Base-by-base conservation (phyloP, 2,329 filamentous ascomycete species). In the Ophiostoma sp. region DNA sequence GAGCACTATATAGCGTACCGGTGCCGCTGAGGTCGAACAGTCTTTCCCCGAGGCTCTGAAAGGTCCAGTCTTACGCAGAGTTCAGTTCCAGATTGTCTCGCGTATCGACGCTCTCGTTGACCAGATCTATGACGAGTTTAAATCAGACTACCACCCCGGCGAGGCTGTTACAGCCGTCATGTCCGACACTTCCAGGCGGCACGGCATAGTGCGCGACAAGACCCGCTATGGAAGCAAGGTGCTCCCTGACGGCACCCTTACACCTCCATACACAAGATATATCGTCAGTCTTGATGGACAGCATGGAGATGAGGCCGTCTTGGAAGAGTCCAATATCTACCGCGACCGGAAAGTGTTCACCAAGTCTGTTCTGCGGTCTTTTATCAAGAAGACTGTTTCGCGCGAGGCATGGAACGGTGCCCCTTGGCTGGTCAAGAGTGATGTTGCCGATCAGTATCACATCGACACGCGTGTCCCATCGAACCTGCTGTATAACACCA, bases 351-450 rank as follows among this genome's bases (percentile, higher is more conserved):
- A 94, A 74, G 85, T 92, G 64, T 99, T 98, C 76, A 97, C 94
- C 41, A 98, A 99, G 79, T 89, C 93, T 65, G 93, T 97, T 77
- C 82, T 99, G 55, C 88, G 94, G 45, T 92, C 93, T 5, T 99
- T 97, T 73, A 91, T 99, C 72, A 97, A 97, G 76, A 93, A 96
- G 78, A 95, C 93, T 0, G 90, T 97, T n/a, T 90, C 89, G 1
- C 84, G 94, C 70, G 95, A 98, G 75, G 87, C 92, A 4, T 98
- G 93, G 92, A 94, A 88, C 70, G 94, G 94, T n/a, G 95, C 95
- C 0, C 94, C 95, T 0, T 99, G 95, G 95, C 81, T 96, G 68
- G 94, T 98, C 18, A 97, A 96, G 79, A 85, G 90, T 47, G 88
- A 92, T 67, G 88, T 86, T 69, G 95, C 95, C 0, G 86, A 87